Evolutionary conservation across 1,284 basidiomycete genomes (phyloP).

Genomic region (Ustanciosporium gigantosporum): DNA sequence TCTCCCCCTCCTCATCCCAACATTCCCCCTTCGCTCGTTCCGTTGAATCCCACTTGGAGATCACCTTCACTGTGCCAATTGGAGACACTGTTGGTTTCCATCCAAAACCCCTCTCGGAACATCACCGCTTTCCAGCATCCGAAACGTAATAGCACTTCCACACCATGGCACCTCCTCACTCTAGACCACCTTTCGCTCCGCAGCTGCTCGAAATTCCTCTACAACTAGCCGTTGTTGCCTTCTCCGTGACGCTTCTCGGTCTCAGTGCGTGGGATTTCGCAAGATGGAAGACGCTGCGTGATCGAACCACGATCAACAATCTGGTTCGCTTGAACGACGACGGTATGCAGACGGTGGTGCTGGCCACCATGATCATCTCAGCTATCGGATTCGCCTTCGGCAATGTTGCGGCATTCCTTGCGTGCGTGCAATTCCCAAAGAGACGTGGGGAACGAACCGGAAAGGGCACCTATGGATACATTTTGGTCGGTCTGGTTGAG

Average conservation of each 20-base stretch:
- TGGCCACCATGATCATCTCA: constrained; percentile 33
- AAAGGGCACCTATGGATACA: constrained; percentile 45
- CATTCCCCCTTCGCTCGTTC: background rate
- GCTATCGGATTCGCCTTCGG: constrained; percentile 39
- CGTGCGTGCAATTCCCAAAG: constrained; percentile 43
- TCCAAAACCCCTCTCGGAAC: too few species aligned
- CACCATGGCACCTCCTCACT: constrained; percentile 29
- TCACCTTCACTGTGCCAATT: background rate
- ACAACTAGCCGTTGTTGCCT: constrained; percentile 38
- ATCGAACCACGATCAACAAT: constrained; percentile 17
- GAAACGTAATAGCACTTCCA: too few species aligned
- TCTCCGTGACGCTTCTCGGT: constrained; percentile 43
- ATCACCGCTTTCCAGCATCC: too few species aligned
- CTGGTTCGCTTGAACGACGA: constrained; percentile 39
- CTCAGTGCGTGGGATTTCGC: constrained; percentile 35
- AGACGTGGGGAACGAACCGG: constrained; percentile 44
- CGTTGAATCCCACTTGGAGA: too few species aligned
- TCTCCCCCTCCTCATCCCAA: background rate
- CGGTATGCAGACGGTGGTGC: constrained; percentile 37
- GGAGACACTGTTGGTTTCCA: background rate
- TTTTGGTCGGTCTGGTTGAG: constrained; percentile 37
- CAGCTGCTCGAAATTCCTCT: constrained; percentile 46
- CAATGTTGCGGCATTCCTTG: constrained; percentile 31
- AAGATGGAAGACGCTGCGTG: constrained; percentile 18
- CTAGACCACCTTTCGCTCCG: constrained; percentile 27